Conservation (phyloP, 163 green algal species). For the Volvox carteri region DNA sequence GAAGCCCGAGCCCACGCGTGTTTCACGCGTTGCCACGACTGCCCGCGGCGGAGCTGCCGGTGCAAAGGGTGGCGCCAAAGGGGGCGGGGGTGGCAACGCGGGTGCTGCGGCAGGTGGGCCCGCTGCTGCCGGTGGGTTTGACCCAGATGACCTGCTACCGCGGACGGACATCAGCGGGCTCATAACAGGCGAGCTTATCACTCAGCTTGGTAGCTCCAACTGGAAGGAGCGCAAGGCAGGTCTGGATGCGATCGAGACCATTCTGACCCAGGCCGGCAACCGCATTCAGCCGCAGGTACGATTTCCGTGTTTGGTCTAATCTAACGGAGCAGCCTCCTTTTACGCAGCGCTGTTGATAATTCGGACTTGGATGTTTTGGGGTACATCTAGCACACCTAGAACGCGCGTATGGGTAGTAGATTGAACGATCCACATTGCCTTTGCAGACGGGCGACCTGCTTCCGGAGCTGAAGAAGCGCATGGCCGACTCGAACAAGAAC, state of each 20-base stretch:
- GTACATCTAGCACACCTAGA: too few species aligned
- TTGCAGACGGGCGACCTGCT: conserved; percentile 88
- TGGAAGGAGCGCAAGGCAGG: conserved; percentile 95
- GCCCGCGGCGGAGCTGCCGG: conserved; percentile 12
- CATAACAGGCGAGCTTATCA: conserved; percentile 80
- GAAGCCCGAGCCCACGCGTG: conserved; percentile 54
- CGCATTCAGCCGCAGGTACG: conserved; percentile 80
- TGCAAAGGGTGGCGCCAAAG: conserved; percentile 42
- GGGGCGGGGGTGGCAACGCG: background rate
- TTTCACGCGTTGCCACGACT: conserved; percentile 34
- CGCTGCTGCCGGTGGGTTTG: conserved; percentile 44
- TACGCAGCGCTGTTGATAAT: too few species aligned
- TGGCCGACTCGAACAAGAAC: conserved; percentile 97
- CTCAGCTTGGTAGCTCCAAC: conserved; percentile 81
- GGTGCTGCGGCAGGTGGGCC: conserved; percentile 8
- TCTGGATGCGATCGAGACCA: conserved; percentile 85
- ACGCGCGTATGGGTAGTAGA: too few species aligned
- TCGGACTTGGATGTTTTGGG: too few species aligned
- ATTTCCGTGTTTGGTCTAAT: background rate
- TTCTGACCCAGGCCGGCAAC: conserved; percentile 81
- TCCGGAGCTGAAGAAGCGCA: conserved; percentile 85
- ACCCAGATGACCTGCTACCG: conserved; percentile 81
- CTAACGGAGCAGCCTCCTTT: too few species aligned
- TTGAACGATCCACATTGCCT: background rate
- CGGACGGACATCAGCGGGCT: conserved; percentile 84